Conservation (phyloP, 306 rosid genomes). For the Cicer bijugum region DNA sequence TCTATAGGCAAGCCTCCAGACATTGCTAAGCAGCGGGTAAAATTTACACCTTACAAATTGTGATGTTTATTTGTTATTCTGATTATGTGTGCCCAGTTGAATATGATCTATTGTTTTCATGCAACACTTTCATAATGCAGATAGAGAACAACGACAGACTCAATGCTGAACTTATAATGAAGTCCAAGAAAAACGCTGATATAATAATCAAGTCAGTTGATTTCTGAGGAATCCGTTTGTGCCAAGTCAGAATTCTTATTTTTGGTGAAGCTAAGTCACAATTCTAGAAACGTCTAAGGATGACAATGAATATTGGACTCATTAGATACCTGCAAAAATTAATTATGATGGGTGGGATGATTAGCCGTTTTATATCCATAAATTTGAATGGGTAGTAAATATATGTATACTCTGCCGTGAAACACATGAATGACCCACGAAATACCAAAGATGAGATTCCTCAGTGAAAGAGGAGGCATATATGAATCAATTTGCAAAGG, state of each 20-base stretch:
- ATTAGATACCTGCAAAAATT: no score
- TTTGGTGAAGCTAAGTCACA: no score
- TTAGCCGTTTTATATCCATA: not conserved
- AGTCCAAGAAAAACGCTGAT: slow-evolving; percentile 82
- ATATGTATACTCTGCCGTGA: not conserved
- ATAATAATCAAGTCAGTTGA: slow-evolving; percentile 75
- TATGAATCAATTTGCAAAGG: not conserved
- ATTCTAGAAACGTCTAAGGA: no score
- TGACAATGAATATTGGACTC: no score
- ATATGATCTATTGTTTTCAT: slow-evolving; percentile 35
- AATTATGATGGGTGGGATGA: no score
- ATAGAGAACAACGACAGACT: slow-evolving; percentile 81
- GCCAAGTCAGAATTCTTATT: not conserved
- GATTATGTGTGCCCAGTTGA: not conserved
- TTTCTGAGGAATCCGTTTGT: slow-evolving; percentile 51
- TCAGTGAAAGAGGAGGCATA: not conserved
- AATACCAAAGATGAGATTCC: not conserved
- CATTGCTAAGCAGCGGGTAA: slow-evolving; percentile 82
- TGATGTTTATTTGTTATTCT: slow-evolving; percentile 25
- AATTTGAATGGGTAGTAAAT: not conserved
- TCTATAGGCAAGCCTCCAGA: slow-evolving; percentile 69
- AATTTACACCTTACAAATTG: slow-evolving; percentile 27
- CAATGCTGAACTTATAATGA: slow-evolving; percentile 78
- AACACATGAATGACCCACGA: not conserved
- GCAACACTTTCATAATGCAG: slow-evolving; percentile 51